These are phyloP conservation scores for Globisporangium canariense DNA, from an alignment of 352 stramenopile genomes.

Conservation along the genomic window DNA sequence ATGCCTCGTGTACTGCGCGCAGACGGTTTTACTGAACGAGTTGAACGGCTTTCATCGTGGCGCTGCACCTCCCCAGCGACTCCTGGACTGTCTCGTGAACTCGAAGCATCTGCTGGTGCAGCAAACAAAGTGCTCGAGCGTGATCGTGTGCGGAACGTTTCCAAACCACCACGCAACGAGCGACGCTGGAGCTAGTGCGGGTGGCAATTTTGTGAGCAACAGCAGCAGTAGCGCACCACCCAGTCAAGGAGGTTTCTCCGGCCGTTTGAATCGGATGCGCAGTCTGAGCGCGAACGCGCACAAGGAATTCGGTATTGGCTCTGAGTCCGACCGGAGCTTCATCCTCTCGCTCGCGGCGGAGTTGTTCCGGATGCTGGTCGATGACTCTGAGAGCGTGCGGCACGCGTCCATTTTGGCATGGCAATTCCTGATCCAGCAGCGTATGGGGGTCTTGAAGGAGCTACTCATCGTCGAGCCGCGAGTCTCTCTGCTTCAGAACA, in stretches of 20 bases:
- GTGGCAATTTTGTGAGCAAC: neutral
- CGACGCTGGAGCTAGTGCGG: slow-evolving; percentile 1
- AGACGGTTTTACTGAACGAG: slow-evolving; percentile 56
- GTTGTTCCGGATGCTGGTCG: slow-evolving; percentile 62
- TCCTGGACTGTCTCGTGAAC: slow-evolving; percentile 42
- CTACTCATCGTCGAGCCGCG: slow-evolving; percentile 73
- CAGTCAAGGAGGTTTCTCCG: slow-evolving; percentile 22
- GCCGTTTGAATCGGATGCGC: slow-evolving; percentile 45
- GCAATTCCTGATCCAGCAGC: slow-evolving; percentile 75
- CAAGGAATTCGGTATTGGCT: slow-evolving; percentile 68
- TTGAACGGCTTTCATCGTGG: slow-evolving; percentile 41
- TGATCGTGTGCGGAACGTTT: slow-evolving; percentile 44
- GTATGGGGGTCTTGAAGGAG: slow-evolving; percentile 68
- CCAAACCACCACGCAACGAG: slow-evolving; percentile 14
- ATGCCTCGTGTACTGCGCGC: slow-evolving; percentile 57
- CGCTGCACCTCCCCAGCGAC: slow-evolving; percentile 14
- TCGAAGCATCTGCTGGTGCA: slow-evolving; percentile 63
- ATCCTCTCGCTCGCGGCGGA: slow-evolving; percentile 53
- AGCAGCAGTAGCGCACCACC: neutral
- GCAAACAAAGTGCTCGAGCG: slow-evolving; percentile 55
- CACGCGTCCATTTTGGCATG: slow-evolving; percentile 51
- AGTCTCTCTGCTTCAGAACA: slow-evolving; percentile 59
- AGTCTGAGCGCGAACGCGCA: slow-evolving; percentile 39
- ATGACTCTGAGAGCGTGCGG: slow-evolving; percentile 45
- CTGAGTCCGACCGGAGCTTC: slow-evolving; percentile 70